Percentiles rank a stretch among this genome's conserved stretches.
These are phyloP conservation scores for Circinella umbellata DNA, from an alignment of 371 early-diverging fungal species.

Conservation along the genomic window DNA sequence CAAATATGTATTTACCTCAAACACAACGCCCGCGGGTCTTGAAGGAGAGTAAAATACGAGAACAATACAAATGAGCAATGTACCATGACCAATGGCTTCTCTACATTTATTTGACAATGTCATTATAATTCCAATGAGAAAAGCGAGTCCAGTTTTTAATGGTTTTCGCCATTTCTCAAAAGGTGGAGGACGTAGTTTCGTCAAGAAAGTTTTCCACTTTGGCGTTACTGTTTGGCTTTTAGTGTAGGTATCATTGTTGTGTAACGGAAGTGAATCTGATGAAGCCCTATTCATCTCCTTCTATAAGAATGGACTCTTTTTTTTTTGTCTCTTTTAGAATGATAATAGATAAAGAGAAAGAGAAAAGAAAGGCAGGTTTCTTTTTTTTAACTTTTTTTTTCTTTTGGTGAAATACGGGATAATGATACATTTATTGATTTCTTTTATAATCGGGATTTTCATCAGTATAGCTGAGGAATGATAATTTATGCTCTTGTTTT, in stretches of 20 bases:
- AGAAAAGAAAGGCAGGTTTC: too few relatives aligned
- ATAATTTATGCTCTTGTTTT: too few relatives aligned
- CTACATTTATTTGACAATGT: constrained; percentile 17
- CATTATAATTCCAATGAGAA: constrained; percentile 34
- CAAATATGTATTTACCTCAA: constrained; percentile 12
- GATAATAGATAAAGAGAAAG: too few relatives aligned
- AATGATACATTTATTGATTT: too few relatives aligned
- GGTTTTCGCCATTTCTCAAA: constrained; percentile 37
- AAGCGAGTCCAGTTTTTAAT: constrained; percentile 37
- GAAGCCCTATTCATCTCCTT: background rate
- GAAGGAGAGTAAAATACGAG: constrained; percentile 33
- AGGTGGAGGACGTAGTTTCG: constrained; percentile 17
- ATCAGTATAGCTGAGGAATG: too few relatives aligned
- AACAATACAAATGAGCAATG: constrained; percentile 20
- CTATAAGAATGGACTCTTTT: background rate
- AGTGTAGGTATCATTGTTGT: background rate
- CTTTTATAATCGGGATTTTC: too few relatives aligned
- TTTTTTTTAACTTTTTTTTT: too few relatives aligned
- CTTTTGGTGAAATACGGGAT: too few relatives aligned
- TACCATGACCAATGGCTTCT: constrained; percentile 19
- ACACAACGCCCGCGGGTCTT: constrained; percentile 22
- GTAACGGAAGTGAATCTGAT: constrained; percentile 1
- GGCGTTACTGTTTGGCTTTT: background rate
- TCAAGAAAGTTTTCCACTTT: background rate
- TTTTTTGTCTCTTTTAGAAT: background rate